Evolutionary conservation across 768 basidiomycete species (phyloP).

Genomic region (Cystoderma amianthinum): DNA sequence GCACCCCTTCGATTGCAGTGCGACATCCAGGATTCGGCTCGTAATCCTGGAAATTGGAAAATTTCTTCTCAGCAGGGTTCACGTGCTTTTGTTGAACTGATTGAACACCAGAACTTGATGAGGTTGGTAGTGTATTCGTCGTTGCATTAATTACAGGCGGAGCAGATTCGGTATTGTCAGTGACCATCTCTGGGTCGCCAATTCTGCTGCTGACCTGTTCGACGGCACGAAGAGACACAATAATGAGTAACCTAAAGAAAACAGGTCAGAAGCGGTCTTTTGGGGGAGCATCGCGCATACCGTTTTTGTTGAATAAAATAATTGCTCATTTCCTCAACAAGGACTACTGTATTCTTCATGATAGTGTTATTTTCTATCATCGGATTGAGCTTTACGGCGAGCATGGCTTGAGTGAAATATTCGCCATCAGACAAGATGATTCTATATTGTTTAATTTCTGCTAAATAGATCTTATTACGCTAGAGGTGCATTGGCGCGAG

Average conservation of each 20-base stretch:
- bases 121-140: no score
- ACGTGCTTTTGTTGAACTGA: slow-evolving; percentile 33
- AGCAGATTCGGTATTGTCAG: slow-evolving; percentile 15
- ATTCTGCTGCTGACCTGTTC: slow-evolving; percentile 60
- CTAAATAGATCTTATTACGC: no score
- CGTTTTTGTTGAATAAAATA: slow-evolving; percentile 81
- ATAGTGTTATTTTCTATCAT: slow-evolving; percentile 61
- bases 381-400: slow-evolving; percentile 84
- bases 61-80: slow-evolving; percentile 96
- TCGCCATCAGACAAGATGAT: slow-evolving; percentile 89
- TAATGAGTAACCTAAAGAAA: slow-evolving; percentile 64
- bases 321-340: slow-evolving; percentile 70
- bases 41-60: slow-evolving; percentile 90
- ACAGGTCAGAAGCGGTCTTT: slow-evolving; percentile 2
- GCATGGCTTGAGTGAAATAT: slow-evolving; percentile 87
- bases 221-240: slow-evolving; percentile 60
- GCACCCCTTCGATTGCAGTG: slow-evolving; percentile 81
- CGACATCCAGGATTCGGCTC: slow-evolving; percentile 81
- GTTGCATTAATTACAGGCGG: no score
- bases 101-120: slow-evolving; percentile 12
- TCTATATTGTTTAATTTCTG: slow-evolving; percentile 60
- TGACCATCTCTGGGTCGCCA: slow-evolving; percentile 44
- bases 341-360: slow-evolving; percentile 59
- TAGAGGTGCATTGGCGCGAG: no score
- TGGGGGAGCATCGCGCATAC: slow-evolving; percentile 33